Base-by-base conservation (phyloP, 805 yeast species). In the Huiozyma sinensis region DNA sequence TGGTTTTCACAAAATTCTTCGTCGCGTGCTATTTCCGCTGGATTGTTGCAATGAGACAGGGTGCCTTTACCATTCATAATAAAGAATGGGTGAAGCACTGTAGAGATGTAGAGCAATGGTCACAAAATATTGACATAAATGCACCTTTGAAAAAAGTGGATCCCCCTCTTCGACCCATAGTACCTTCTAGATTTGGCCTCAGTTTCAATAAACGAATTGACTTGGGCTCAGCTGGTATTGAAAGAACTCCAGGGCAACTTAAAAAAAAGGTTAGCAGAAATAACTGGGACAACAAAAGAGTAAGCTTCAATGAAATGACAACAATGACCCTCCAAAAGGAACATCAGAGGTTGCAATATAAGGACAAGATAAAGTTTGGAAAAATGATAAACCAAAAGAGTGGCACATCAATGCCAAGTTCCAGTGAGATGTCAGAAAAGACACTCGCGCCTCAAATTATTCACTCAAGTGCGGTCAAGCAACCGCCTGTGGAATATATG, bases 1-100 rank as follows among this genome's bases (percentile, higher is more conserved):
- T 92, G 43, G 95, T 88, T 27, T 57, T 80, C 42, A 70, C 71
- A 37, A 89, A 89, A 65, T 92, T 92, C 55, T 45, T 83, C 10
- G 70, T 90, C 61, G 97, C 98, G 0, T 81, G 90, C 58, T 86
- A 88, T 60, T 92, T 82, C 71, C 79, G 83, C 53, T 90, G 96
- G 95, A 64, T 77, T 46, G 65, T 90, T 13, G 73, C 95, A 7
- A 76, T 78, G 37, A 71, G 65, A 33, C 96, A 88, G 66, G 97
- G 97, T 48, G 92, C 92, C 3, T 75, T 73, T 47, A 67, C 66
- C 28, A 67, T 80, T 40, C 75, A 77, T 47, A 70, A 73, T 49
- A 77, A 76, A 55, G 71, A 75, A 36, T 73, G 82, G 81, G 71
- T 69, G 24, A 71, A 73, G 47, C 77, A 89, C 54, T 76, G 77